A percentile compares a stretch with the other conserved stretches of the same genome.
Conservation (phyloP, 331 rosid species). For the Quercus tomentella region DNA sequence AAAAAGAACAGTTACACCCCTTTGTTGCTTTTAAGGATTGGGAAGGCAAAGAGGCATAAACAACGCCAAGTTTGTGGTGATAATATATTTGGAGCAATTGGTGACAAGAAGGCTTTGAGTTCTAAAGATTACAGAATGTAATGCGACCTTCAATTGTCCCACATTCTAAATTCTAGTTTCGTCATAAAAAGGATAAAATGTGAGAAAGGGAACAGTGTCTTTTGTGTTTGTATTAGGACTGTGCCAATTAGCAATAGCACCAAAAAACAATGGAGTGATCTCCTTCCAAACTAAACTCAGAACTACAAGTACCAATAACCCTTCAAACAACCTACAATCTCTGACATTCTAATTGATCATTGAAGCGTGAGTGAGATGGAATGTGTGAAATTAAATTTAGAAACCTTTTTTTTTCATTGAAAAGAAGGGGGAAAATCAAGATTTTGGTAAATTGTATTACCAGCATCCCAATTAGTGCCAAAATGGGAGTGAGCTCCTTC, state of each 20-base stretch:
- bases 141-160: no score
- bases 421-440: neutral
- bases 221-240: no score
- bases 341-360: neutral
- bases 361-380: neutral
- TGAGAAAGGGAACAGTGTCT: no score
- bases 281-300: neutral
- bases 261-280: neutral
- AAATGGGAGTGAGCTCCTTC: conserved; percentile 54
- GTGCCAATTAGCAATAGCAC: neutral
- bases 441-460: conserved; percentile 24
- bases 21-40: neutral
- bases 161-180: no score
- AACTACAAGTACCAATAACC: neutral
- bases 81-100: neutral
- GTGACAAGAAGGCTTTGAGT: no score
- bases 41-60: neutral
- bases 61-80: neutral
- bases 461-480: conserved; percentile 70
- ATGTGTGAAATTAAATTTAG: neutral
- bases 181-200: no score
- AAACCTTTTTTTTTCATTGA: neutral
- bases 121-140: no score
- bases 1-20: no score
- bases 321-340: neutral